Percentiles rank a stretch among this genome's conserved stretches.
Conservation (phyloP, 1,284 basidiomycete genomes). For the Apiotrichum gamsii region DNA sequence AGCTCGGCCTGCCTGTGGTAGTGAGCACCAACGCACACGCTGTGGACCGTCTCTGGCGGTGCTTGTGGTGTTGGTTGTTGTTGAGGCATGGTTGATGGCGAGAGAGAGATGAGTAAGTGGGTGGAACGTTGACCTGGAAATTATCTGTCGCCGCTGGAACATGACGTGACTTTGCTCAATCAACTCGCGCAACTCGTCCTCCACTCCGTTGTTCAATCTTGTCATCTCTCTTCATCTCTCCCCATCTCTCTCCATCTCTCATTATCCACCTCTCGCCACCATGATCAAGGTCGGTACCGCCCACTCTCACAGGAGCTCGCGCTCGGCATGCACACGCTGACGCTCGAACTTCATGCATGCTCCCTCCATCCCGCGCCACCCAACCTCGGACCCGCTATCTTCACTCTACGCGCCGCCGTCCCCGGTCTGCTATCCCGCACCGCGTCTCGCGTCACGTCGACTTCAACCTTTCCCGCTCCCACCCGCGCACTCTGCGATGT, state of each 20-base stretch:
- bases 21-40: not conserved
- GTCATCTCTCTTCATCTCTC: not conserved
- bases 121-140: not conserved
- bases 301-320: too few species aligned
- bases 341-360: not conserved
- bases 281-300: constrained; percentile 53
- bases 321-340: not conserved
- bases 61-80: not conserved
- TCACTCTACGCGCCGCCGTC: constrained; percentile 1
- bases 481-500: too few species aligned
- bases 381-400: not conserved
- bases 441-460: too few species aligned
- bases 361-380: not conserved
- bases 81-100: not conserved
- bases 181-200: too few species aligned
- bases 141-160: too few species aligned
- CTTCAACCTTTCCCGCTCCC: too few species aligned
- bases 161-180: too few species aligned
- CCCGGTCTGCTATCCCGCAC: not conserved
- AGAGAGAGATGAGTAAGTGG: too few species aligned
- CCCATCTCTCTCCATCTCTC: not conserved
- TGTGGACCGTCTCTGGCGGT: constrained; percentile 1
- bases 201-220: not conserved
- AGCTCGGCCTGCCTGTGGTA: too few species aligned
- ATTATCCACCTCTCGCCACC: constrained; percentile 3